Evolutionary conservation across 345 rosid genomes (phyloP).

Genomic region (Arabis hirsuta): DNA sequence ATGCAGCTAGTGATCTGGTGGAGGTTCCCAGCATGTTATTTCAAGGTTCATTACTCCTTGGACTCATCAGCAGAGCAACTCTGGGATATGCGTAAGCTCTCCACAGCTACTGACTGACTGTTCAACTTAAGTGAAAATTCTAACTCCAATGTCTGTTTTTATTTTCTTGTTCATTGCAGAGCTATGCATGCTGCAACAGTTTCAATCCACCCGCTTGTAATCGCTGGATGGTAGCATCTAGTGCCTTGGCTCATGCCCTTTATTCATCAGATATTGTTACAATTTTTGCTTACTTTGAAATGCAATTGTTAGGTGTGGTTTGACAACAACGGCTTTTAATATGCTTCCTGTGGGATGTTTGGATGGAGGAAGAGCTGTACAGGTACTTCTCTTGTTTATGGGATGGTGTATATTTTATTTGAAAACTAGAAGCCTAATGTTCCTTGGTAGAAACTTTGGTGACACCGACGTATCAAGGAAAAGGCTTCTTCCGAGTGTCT

Average conservation of each 20-base stretch:
- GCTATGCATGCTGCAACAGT: constrained; percentile 89
- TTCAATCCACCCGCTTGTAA: constrained; percentile 87
- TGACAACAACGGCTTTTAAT: constrained; percentile 90
- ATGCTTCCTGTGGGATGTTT: constrained; percentile 96
- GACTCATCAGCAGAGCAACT: constrained; percentile 87
- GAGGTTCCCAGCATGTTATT: constrained; percentile 91
- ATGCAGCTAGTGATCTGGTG: constrained; percentile 78
- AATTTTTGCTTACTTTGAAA: constrained; percentile 31
- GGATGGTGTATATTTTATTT: neutral
- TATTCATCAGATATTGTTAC: constrained; percentile 12
- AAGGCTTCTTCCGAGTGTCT: neutral
- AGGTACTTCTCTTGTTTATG: constrained; percentile 52
- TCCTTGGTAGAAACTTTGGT: neutral
- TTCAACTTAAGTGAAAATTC: constrained; percentile 26
- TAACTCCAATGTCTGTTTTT: constrained; percentile 25
- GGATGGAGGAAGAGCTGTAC: constrained; percentile 97
- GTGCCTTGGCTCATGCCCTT: constrained; percentile 23
- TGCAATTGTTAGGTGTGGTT: constrained; percentile 78
- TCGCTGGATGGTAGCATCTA: constrained; percentile 82
- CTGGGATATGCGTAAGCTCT: constrained; percentile 85
- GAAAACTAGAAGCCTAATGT: neutral
- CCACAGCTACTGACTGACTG: constrained; percentile 25
- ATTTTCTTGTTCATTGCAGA: constrained; percentile 49
- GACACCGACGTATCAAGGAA: neutral
- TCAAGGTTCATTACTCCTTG: constrained; percentile 97